A percentile compares a stretch with the other conserved stretches of the same genome.
Evolutionary conservation across 768 basidiomycete species (phyloP).

Genomic region (Boletus rubroflammeus): DNA sequence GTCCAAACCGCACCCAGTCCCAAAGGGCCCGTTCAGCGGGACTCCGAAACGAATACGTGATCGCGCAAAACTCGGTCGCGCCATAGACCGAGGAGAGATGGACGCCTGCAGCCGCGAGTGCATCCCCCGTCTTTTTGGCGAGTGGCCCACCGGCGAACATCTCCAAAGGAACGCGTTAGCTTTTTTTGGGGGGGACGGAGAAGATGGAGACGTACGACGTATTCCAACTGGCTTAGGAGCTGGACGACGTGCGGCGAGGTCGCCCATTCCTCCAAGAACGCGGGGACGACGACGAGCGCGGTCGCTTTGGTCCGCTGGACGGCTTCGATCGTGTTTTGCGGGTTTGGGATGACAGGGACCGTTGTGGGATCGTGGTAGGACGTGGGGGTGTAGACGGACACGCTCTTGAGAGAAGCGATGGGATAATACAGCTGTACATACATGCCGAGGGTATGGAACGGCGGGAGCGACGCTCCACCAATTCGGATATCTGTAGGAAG

Average conservation of each 20-base stretch:
- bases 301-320: constrained; percentile 11
- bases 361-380: constrained; percentile 8
- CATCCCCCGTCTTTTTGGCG: constrained; percentile 34
- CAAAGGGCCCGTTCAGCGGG: constrained; percentile 30
- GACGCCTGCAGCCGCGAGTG: constrained; percentile 34
- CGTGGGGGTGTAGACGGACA: constrained; percentile 20
- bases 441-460: constrained; percentile 21
- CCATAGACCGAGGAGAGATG: constrained; percentile 35
- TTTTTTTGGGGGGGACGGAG: too few species aligned
- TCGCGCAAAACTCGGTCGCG: constrained; percentile 34
- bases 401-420: constrained; percentile 8
- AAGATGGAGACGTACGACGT: constrained; percentile 16
- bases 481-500: background rate
- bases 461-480: constrained; percentile 16
- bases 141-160: constrained; percentile 36
- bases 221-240: constrained; percentile 11
- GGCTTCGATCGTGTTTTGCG: constrained; percentile 21
- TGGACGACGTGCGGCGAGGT: constrained; percentile 16
- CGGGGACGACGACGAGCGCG: constrained; percentile 17
- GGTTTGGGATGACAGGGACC: constrained; percentile 20
- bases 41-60: constrained; percentile 11
- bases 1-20: constrained; percentile 31
- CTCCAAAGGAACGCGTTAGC: constrained; percentile 13
- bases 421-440: constrained; percentile 16
- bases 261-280: constrained; percentile 26